These are phyloP conservation scores for Calonectria pauciramosa DNA, from an alignment of 2,329 filamentous ascomycete species.

Conservation along the genomic window DNA sequence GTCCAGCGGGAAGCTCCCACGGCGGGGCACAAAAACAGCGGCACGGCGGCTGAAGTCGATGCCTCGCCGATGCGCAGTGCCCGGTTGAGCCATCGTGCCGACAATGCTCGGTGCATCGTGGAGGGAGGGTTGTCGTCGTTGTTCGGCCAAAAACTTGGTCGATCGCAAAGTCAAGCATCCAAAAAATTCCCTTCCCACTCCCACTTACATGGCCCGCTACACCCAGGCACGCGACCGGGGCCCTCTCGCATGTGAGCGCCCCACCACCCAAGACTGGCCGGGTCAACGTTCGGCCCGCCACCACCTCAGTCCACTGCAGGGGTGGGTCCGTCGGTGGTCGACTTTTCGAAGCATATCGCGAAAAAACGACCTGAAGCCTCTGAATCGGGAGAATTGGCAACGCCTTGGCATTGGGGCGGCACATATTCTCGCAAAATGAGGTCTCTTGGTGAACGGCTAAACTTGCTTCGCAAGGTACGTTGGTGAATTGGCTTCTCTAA, in stretches of 20 bases:
- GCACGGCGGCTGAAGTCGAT: conserved; percentile 54
- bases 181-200: conserved; percentile 44
- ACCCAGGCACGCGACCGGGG: conserved; percentile 25
- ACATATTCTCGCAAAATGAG: conserved; percentile 50
- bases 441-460: conserved; percentile 76
- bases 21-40: conserved; percentile 64
- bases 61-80: conserved; percentile 59
- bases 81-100: conserved; percentile 58
- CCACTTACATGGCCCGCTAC: conserved; percentile 25
- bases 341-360: conserved; percentile 45
- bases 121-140: conserved; percentile 10
- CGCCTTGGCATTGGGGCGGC: conserved; percentile 34
- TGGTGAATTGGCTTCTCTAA: conserved; percentile 10
- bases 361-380: conserved; percentile 27
- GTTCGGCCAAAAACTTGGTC: conserved; percentile 15
- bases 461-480: conserved; percentile 79
- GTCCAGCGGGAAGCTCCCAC: conserved; percentile 45
- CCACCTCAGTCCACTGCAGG: conserved; percentile 36
- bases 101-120: conserved; percentile 60
- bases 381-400: conserved; percentile 30
- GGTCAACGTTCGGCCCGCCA: conserved; percentile 47
- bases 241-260: conserved; percentile 19
- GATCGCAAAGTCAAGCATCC: conserved; percentile 33
- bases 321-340: conserved; percentile 36
- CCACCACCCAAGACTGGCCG: conserved; percentile 37